Percentiles rank a stretch among this genome's conserved stretches.
Evolutionary conservation across 257 asterid species (phyloP).

Genomic region (Schizonepeta tenuifolia): DNA sequence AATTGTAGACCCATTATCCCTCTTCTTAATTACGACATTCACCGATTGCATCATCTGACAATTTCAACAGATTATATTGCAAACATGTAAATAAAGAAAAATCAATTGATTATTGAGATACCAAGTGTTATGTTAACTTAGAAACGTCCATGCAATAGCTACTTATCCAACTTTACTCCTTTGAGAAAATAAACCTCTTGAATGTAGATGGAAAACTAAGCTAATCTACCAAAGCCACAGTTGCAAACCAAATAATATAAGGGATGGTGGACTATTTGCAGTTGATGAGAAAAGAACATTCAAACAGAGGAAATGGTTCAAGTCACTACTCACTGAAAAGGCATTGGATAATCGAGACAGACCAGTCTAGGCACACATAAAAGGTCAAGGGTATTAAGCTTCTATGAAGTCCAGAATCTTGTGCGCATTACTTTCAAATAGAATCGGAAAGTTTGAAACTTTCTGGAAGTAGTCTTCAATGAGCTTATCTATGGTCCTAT

Average conservation of each 20-base stretch:
- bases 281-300: conserved; percentile 12
- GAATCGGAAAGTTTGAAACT: conserved; percentile 4
- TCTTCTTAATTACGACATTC: background rate
- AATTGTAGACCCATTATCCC: background rate
- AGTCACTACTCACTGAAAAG: background rate
- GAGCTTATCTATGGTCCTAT: background rate
- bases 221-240: background rate
- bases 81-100: conserved; percentile 11
- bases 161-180: background rate
- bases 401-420: background rate
- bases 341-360: background rate
- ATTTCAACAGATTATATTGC: background rate
- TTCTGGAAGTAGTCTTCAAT: background rate
- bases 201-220: conserved; percentile 1
- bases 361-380: background rate
- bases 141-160: background rate
- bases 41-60: background rate
- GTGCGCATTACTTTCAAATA: conserved; percentile 13
- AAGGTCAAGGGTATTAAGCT: background rate
- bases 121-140: background rate
- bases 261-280: background rate
- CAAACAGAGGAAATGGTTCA: conserved; percentile 6
- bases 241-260: background rate
- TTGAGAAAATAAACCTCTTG: background rate
- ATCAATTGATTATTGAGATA: background rate